A percentile compares a stretch with the other conserved stretches of the same genome.
Evolutionary conservation across 2,329 filamentous ascomycete genomes (phyloP).

Genomic region (Pseudogymnoascus sp.): DNA sequence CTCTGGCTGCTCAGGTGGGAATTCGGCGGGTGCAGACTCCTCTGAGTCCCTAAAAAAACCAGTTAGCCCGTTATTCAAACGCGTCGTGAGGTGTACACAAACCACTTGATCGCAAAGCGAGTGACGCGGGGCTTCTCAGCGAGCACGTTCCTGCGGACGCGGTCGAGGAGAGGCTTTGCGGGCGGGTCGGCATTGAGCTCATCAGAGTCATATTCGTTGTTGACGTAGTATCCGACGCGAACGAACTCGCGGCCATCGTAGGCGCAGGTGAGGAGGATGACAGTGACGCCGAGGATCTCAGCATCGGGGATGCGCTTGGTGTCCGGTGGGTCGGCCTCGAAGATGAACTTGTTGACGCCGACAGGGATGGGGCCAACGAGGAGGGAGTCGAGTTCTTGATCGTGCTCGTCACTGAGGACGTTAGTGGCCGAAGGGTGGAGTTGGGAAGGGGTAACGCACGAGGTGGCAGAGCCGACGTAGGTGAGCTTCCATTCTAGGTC

Average conservation of each 20-base stretch:
- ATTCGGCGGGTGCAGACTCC: constrained; percentile 89
- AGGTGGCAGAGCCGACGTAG: constrained; percentile 96
- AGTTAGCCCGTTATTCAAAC: neutral
- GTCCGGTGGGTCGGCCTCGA: constrained; percentile 89
- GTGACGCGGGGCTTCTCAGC: constrained; percentile 97
- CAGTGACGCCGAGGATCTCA: constrained; percentile 93
- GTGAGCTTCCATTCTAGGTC: constrained; percentile 99
- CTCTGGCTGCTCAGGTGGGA: constrained; percentile 94
- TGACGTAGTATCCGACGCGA: constrained; percentile 97
- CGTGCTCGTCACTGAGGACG: constrained; percentile 72
- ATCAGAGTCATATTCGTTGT: constrained; percentile 95
- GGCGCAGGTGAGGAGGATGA: constrained; percentile 90
- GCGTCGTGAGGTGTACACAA: constrained; percentile 29
- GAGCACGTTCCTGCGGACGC: constrained; percentile 83
- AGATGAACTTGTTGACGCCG: constrained; percentile 97
- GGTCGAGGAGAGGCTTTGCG: constrained; percentile 84
- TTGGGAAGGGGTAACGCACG: constrained; percentile 49
- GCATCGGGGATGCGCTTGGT: constrained; percentile 84
- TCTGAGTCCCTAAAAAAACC: constrained; percentile 76
- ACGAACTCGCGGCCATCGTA: constrained; percentile 97
- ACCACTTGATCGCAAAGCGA: constrained; percentile 98
- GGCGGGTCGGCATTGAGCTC: constrained; percentile 85
- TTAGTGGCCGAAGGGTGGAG: constrained; percentile 18
- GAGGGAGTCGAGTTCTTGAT: constrained; percentile 95
- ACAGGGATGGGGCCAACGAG: constrained; percentile 96